Percentiles rank a stretch among this genome's conserved stretches.
phyloP scores from a whole-genome alignment of 2,329 filamentous ascomycete genomes.

The Dichotomopilus funicola region DNA sequence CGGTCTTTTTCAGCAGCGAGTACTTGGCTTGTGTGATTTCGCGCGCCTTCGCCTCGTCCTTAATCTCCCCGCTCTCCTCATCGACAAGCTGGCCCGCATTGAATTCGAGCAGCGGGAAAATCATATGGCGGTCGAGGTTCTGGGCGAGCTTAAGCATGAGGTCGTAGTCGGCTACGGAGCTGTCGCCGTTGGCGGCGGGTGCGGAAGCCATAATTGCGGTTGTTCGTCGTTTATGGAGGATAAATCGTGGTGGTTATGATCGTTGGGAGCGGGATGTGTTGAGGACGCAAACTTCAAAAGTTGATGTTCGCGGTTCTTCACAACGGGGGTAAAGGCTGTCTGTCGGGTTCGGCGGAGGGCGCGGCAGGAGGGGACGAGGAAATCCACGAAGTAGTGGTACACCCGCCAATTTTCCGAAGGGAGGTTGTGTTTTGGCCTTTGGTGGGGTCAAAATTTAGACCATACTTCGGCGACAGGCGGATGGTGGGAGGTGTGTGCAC shows the following conservation, averaged over 20 bases:
- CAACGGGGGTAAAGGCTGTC: background rate
- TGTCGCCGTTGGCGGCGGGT: constrained; percentile 31
- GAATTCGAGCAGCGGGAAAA: constrained; percentile 95
- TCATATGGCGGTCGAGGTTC: constrained; percentile 89
- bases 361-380: constrained; percentile 8
- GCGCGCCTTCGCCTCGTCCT: constrained; percentile 49
- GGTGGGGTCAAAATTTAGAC: constrained; percentile 27
- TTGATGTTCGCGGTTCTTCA: background rate
- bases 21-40: constrained; percentile 84
- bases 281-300: constrained; percentile 1
- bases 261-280: background rate
- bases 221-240: constrained; percentile 25
- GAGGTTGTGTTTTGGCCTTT: constrained; percentile 22
- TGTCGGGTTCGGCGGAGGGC: constrained; percentile 6
- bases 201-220: constrained; percentile 29
- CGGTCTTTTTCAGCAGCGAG: constrained; percentile 89
- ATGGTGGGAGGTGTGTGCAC: background rate
- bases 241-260: constrained; percentile 30
- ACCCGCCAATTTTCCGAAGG: constrained; percentile 22
- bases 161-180: constrained; percentile 29
- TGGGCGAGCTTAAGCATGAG: constrained; percentile 82
- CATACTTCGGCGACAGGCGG: constrained; percentile 14
- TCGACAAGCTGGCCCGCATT: constrained; percentile 75
- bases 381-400: constrained; percentile 8
- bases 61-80: constrained; percentile 46